A percentile compares a stretch with the other conserved stretches of the same genome.
These are phyloP conservation scores for Irpex sp. DNA, from an alignment of 1,284 basidiomycete genomes.

Conservation along the genomic window DNA sequence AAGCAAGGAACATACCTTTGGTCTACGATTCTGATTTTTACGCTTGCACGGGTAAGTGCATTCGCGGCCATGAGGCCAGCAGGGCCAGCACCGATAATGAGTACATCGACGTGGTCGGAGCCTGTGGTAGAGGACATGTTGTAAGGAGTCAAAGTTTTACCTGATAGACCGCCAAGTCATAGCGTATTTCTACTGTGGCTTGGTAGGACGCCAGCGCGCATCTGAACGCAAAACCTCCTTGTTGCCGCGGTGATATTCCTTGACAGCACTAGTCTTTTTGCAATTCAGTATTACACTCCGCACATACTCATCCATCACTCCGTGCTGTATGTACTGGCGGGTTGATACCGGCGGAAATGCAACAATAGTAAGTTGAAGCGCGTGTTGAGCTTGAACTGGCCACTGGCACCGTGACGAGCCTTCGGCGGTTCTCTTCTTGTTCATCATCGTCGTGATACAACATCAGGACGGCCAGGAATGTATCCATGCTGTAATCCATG, in stretches of 20 bases:
- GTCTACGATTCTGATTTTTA: conserved; percentile 65
- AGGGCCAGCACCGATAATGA: conserved; percentile 55
- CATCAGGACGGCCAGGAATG: background rate
- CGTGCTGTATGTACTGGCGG: background rate
- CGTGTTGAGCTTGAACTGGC: background rate
- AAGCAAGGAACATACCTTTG: conserved; percentile 42
- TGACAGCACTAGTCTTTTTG: background rate
- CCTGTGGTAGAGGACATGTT: background rate
- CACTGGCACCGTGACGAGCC: background rate
- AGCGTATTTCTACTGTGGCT: background rate
- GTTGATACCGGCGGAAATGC: background rate
- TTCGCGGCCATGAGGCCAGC: conserved; percentile 63
- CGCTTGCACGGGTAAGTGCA: conserved; percentile 55
- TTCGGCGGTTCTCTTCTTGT: background rate
- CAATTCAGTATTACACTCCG: background rate
- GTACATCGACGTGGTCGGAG: conserved; percentile 36
- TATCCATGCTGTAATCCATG: background rate
- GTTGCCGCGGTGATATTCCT: background rate
- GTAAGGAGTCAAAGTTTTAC: background rate
- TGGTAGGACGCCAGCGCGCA: background rate
- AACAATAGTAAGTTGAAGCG: background rate
- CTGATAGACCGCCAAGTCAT: background rate
- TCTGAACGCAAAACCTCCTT: background rate
- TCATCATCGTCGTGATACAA: background rate
- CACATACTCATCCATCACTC: background rate